These are phyloP conservation scores for Chlorociboria aeruginascens DNA, from an alignment of 495 filamentous ascomycete species.

Conservation along the genomic window DNA sequence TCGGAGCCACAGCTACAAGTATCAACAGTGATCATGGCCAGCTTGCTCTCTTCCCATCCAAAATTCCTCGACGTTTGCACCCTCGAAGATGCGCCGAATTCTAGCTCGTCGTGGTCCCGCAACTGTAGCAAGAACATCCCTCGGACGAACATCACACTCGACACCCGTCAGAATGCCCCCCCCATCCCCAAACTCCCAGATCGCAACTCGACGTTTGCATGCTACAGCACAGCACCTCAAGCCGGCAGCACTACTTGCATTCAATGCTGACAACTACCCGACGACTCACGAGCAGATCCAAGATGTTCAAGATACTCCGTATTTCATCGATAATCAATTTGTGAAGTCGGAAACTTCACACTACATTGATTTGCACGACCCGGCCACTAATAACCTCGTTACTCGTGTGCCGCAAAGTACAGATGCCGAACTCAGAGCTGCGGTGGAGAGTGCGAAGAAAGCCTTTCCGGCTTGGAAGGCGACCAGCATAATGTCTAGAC, in stretches of 20 bases:
- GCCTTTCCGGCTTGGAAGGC: constrained; percentile 82
- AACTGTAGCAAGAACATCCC: constrained; percentile 10
- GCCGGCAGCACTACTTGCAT: constrained; percentile 36
- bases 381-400: constrained; percentile 94
- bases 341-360: constrained; percentile 57
- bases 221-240: constrained; percentile 48
- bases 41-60: not conserved
- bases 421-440: constrained; percentile 75
- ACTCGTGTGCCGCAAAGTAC: constrained; percentile 97
- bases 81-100: constrained; percentile 16
- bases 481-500: constrained; percentile 71
- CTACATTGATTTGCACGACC: constrained; percentile 91
- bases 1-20: too few species aligned
- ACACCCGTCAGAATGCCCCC: constrained; percentile 17
- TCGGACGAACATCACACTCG: constrained; percentile 9
- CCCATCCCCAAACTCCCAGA: constrained; percentile 13
- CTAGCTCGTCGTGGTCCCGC: constrained; percentile 11
- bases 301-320: constrained; percentile 73
- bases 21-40: not conserved
- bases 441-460: constrained; percentile 75
- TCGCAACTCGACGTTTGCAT: constrained; percentile 34
- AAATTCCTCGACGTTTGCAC: not conserved
- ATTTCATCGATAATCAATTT: constrained; percentile 90
- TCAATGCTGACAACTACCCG: constrained; percentile 57
- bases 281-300: constrained; percentile 71